Evolutionary conservation across 2,329 filamentous ascomycete genomes (phyloP).

Genomic region (Penicillium sp.): DNA sequence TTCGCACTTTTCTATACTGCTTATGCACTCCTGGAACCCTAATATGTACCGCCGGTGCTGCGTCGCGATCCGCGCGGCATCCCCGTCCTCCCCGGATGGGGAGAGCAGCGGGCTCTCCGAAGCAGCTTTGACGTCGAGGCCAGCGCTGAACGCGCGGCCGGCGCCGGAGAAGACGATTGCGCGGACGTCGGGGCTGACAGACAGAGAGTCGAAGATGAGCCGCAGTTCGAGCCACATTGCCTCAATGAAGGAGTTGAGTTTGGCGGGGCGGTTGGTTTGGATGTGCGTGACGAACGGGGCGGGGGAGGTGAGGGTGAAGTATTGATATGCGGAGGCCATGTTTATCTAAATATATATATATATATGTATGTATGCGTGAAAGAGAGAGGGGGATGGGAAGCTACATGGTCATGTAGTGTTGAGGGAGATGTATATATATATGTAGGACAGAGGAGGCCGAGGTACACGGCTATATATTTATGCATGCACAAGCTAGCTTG

Average conservation of each 20-base stretch:
- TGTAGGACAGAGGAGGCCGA: no score
- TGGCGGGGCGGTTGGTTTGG: slow-evolving; percentile 80
- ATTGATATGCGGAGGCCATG: slow-evolving; percentile 32
- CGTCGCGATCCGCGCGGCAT: slow-evolving; percentile 63
- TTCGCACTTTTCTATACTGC: slow-evolving; percentile 75
- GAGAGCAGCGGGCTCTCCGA: slow-evolving; percentile 36
- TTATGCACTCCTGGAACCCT: slow-evolving; percentile 77
- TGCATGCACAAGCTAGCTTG: no score
- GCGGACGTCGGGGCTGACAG: slow-evolving; percentile 67
- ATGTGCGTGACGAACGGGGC: slow-evolving; percentile 76
- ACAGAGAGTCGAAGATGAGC: slow-evolving; percentile 67
- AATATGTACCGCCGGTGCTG: slow-evolving; percentile 63
- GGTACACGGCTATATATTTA: no score
- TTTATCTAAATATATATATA: not conserved
- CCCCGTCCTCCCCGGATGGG: slow-evolving; percentile 37
- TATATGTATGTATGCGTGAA: not conserved
- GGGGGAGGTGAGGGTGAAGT: slow-evolving; percentile 73
- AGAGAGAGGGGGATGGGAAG: no score
- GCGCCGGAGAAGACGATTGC: slow-evolving; percentile 75
- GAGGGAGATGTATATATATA: no score
- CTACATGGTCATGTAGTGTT: no score
- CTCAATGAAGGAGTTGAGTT: slow-evolving; percentile 83
- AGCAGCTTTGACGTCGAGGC: slow-evolving; percentile 75
- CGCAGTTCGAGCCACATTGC: slow-evolving; percentile 83
- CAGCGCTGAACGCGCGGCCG: slow-evolving; percentile 80